phyloP scores from a whole-genome alignment of 108 stramenopile species.

The Pseudonitzschia pungens region DNA sequence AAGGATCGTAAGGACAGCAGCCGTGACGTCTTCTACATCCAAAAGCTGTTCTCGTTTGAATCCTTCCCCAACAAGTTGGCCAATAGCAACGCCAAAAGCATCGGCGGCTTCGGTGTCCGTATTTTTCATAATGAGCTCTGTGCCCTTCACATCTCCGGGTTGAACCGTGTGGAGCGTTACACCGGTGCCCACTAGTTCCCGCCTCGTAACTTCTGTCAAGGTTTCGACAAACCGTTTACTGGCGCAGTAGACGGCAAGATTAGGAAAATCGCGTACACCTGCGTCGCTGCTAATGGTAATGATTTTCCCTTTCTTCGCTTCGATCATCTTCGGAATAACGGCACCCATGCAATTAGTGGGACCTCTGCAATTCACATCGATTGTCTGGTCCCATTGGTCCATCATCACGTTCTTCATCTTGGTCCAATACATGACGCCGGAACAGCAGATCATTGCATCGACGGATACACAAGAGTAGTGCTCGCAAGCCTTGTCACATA shows the following conservation, averaged over 20 bases:
- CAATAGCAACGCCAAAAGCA: conserved; percentile 50
- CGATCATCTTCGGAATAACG: conserved; percentile 57
- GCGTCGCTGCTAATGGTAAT: conserved; percentile 80
- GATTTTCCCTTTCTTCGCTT: conserved; percentile 71
- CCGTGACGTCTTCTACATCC: conserved; percentile 72
- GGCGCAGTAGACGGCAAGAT: conserved; percentile 72
- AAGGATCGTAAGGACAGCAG: conserved; percentile 73
- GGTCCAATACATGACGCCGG: conserved; percentile 87
- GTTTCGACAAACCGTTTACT: conserved; percentile 77
- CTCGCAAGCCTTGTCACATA: conserved; percentile 38
- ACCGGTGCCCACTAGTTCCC: conserved; percentile 54
- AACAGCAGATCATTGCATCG: conserved; percentile 55
- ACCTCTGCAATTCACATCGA: conserved; percentile 85
- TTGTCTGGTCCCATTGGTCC: conserved; percentile 80
- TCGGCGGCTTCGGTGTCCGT: conserved; percentile 51
- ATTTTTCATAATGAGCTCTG: conserved; percentile 49
- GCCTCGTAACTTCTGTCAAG: conserved; percentile 43
- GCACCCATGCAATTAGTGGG: conserved; percentile 65
- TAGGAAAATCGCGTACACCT: conserved; percentile 63
- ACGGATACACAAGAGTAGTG: conserved; percentile 23
- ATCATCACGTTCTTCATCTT: conserved; percentile 64
- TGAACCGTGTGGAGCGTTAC: conserved; percentile 53
- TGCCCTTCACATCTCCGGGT: conserved; percentile 62
- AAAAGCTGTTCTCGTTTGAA: conserved; percentile 53
- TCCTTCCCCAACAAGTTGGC: conserved; percentile 60